Conservation (phyloP, 352 stramenopile species). For the Phytophthora chlamydospora region DNA sequence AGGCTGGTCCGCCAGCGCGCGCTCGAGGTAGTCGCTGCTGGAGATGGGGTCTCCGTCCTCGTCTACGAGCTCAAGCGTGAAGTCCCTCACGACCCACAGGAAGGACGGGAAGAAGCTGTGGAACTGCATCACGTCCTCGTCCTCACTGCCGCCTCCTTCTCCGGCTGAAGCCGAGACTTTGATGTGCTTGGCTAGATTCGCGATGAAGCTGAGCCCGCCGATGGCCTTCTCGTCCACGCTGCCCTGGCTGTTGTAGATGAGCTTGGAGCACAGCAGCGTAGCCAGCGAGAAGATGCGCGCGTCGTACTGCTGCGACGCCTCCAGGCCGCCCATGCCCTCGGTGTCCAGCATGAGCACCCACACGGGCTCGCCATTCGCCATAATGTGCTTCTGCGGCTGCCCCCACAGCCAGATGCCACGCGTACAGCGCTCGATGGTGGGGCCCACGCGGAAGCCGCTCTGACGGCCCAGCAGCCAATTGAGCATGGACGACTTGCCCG, state of each 20-base stretch:
- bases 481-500: conserved; percentile 88
- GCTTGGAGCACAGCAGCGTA: conserved; percentile 83
- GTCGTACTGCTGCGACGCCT: conserved; percentile 87
- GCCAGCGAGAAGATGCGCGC: conserved; percentile 88
- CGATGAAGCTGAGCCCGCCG: conserved; percentile 84
- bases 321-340: conserved; percentile 86
- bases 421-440: conserved; percentile 85
- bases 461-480: conserved; percentile 83
- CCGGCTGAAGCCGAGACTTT: conserved; percentile 61
- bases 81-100: conserved; percentile 89
- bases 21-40: conserved; percentile 83
- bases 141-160: conserved; percentile 26
- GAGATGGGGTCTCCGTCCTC: conserved; percentile 85
- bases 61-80: conserved; percentile 86
- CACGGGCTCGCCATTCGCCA: conserved; percentile 70
- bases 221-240: conserved; percentile 90
- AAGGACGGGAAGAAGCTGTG: conserved; percentile 90
- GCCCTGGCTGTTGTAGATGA: conserved; percentile 90
- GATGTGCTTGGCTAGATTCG: conserved; percentile 88
- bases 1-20: conserved; percentile 71
- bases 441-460: conserved; percentile 80
- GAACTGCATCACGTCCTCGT: conserved; percentile 77
- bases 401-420: conserved; percentile 90
- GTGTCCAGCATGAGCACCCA: conserved; percentile 90
- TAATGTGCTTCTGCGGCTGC: conserved; percentile 59